These are phyloP conservation scores for Heterobasidion occidentale DNA, from an alignment of 1,284 basidiomycete genomes.

Conservation along the genomic window DNA sequence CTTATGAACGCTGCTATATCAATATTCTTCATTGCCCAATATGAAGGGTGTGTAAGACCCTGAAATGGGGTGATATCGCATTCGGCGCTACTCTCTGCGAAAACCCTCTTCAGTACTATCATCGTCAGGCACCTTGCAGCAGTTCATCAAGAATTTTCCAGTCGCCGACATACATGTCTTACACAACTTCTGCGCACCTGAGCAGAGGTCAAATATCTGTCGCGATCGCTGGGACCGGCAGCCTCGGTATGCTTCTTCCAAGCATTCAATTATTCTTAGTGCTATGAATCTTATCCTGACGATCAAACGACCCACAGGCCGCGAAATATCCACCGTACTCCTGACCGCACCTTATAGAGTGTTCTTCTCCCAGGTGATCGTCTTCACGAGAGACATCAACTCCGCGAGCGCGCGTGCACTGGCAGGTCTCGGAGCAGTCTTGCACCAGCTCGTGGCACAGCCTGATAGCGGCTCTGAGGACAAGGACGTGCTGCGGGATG, in stretches of 20 bases:
- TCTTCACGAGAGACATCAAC: slow-evolving; percentile 16
- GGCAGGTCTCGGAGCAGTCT: slow-evolving; percentile 16
- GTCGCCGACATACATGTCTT: slow-evolving; percentile 11
- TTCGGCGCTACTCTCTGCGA: too few species aligned
- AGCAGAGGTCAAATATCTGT: slow-evolving; percentile 14
- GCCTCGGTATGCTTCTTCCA: slow-evolving; percentile 14
- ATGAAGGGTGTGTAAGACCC: too few species aligned
- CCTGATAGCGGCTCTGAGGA: slow-evolving; percentile 3
- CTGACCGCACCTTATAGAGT: slow-evolving; percentile 13
- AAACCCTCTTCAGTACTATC: too few species aligned
- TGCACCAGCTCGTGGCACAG: slow-evolving; percentile 1
- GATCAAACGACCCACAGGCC: slow-evolving; percentile 4
- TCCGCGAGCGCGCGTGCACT: slow-evolving; percentile 14
- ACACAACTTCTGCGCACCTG: slow-evolving; percentile 12
- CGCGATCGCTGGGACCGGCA: slow-evolving; percentile 19
- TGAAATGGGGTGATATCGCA: too few species aligned
- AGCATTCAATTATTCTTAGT: background rate
- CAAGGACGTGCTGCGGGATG: slow-evolving; percentile 11
- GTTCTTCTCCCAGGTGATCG: slow-evolving; percentile 17
- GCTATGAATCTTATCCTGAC: background rate
- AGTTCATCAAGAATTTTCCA: background rate
- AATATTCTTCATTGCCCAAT: too few species aligned
- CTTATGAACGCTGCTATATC: too few species aligned
- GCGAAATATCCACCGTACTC: slow-evolving; percentile 11
- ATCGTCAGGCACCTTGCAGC: background rate